Conservation (phyloP, 73 alveolate species). For the Stentor roeselii region DNA sequence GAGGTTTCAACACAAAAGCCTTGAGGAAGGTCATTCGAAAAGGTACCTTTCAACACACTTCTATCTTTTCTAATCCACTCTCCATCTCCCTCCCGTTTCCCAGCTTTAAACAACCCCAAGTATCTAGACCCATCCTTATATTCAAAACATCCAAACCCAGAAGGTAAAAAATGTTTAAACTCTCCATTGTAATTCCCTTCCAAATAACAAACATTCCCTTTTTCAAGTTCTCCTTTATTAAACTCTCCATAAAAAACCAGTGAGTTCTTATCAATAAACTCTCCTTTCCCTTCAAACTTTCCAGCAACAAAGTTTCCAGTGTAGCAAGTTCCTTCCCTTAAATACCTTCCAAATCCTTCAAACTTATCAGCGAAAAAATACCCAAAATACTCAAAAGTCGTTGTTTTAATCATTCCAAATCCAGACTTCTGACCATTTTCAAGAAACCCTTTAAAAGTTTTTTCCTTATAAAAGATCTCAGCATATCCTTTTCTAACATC, state of each 20-base stretch:
- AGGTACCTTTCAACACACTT: not conserved
- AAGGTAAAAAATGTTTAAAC: not conserved
- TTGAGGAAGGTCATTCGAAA: not conserved
- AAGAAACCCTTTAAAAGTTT: not conserved
- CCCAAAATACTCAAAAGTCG: not conserved
- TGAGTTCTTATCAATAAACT: not conserved
- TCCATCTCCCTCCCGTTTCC: constrained; percentile 64
- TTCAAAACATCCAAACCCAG: not conserved
- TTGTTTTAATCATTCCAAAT: not conserved
- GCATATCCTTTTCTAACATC: not conserved
- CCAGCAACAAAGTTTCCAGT: not conserved
- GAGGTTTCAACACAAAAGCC: not conserved
- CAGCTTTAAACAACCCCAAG: constrained; percentile 59
- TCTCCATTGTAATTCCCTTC: constrained; percentile 29
- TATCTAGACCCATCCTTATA: constrained; percentile 31
- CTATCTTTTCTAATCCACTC: not conserved
- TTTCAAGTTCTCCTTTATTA: not conserved
- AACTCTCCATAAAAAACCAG: not conserved
- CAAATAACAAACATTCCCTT: not conserved
- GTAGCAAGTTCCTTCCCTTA: not conserved
- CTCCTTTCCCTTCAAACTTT: not conserved
- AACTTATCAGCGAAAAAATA: not conserved
- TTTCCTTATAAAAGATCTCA: not conserved
- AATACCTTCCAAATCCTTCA: not conserved
- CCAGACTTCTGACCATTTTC: not conserved